Evolutionary conservation across 192 early-diverging fungal species (phyloP).

Genomic region (Haplosporangium gracile): DNA sequence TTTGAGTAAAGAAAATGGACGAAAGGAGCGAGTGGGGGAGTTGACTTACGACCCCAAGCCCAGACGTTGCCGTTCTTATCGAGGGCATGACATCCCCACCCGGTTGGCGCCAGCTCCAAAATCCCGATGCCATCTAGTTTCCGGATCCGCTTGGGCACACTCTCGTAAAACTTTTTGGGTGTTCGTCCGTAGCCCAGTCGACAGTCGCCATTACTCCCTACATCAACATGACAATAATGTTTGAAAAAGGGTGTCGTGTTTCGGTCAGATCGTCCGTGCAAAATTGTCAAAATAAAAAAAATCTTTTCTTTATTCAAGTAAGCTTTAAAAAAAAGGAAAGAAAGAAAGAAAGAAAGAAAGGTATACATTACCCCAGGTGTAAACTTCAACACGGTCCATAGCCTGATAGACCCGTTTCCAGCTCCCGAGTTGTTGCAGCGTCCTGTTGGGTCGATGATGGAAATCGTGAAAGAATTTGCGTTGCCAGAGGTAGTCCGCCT

Average conservation of each 20-base stretch:
- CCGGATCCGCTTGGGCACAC: conserved; percentile 43
- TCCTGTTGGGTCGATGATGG: conserved; percentile 13
- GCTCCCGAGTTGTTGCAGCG: conserved; percentile 12
- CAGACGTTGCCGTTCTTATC: conserved; percentile 46
- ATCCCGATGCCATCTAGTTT: conserved; percentile 44
- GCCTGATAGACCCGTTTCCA: conserved; percentile 49
- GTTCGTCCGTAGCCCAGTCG: conserved; percentile 44
- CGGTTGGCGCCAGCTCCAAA: conserved; percentile 33
- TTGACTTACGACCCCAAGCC: conserved; percentile 51
- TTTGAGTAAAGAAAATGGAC: no score
- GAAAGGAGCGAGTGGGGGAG: background rate
- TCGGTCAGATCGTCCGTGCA: background rate
- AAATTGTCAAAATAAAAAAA: background rate
- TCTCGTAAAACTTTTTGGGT: conserved; percentile 40
- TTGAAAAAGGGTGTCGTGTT: background rate
- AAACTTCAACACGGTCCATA: conserved; percentile 49
- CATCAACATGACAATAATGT: background rate
- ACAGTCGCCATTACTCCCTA: conserved; percentile 40
- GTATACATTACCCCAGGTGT: conserved; percentile 40
- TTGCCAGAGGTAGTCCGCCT: conserved; percentile 48
- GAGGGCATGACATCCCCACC: conserved; percentile 49
- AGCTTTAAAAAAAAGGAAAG: background rate
- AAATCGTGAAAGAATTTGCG: conserved; percentile 40
- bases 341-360: background rate
- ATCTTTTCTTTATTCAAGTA: background rate